A percentile compares a stretch with the other conserved stretches of the same genome.
Conservation (phyloP, 176 grass and related monocot genomes). For the Aegilops speltoides region DNA sequence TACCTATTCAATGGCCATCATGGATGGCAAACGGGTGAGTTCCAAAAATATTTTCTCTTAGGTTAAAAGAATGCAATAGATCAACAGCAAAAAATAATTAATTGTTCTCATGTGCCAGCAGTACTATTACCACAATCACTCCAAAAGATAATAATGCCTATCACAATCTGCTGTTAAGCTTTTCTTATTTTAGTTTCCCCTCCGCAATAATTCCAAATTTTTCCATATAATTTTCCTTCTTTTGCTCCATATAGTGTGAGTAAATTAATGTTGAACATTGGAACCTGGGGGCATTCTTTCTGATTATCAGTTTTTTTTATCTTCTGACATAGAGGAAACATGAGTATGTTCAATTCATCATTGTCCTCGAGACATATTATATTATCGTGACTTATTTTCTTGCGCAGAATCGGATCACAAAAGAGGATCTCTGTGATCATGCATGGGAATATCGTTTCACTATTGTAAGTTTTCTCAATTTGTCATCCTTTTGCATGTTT, state of each 20-base stretch:
- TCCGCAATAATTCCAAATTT: neutral
- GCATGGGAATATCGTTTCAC: constrained; percentile 84
- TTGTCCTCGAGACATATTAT: neutral
- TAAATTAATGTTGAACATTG: neutral
- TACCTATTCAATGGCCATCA: constrained; percentile 79
- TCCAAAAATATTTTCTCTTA: neutral
- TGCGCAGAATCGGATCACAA: constrained; percentile 74
- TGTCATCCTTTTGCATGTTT: constrained; percentile 20
- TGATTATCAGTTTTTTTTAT: constrained; percentile 16
- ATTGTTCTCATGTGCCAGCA: neutral
- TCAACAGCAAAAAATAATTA: neutral
- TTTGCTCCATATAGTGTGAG: neutral
- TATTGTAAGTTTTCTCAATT: constrained; percentile 49
- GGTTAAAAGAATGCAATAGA: constrained; percentile 5
- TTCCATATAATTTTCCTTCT: neutral
- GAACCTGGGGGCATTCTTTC: neutral
- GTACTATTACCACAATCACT: neutral
- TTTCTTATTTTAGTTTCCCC: neutral
- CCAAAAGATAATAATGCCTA: neutral
- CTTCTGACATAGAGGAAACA: constrained; percentile 8
- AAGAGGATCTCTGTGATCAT: constrained; percentile 86
- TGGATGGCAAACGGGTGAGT: constrained; percentile 85
- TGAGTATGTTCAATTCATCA: constrained; percentile 2
- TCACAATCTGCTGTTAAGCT: neutral
- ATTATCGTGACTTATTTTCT: constrained; percentile 18